Base-by-base conservation (phyloP, 139 green algal genomes). In the Coelastrella sp. region DNA sequence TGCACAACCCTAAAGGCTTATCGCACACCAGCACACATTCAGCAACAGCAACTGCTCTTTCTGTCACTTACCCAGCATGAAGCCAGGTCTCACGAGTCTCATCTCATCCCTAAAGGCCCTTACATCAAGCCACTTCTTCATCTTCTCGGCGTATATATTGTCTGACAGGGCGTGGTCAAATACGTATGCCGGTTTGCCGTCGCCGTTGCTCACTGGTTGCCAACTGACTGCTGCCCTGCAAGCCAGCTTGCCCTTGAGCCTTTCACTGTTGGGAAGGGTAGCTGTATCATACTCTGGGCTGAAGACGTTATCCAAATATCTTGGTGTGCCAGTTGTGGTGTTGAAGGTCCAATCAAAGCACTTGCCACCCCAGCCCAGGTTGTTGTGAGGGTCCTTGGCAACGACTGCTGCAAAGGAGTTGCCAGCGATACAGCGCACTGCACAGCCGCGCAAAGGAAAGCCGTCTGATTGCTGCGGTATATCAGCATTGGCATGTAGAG, bases 31-130 rank as follows among this genome's bases (percentile, higher is more conserved):
- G n/a, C n/a, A n/a, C n/a, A n/a, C n/a, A n/a, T n/a, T n/a, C n/a
- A n/a, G n/a, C n/a, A n/a, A n/a, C n/a, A n/a, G n/a, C n/a, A n/a
- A n/a, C n/a, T n/a, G n/a, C n/a, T n/a, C n/a, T n/a, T n/a, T n/a
- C n/a, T n/a, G n/a, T n/a, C n/a, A 72, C 67, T 53, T 27, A 75
- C 67, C 67, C 17, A 75, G 67, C 67, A 75, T 17, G 67, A 75
- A 75, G 2, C 67, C 67, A 53, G 67, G 67, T n/a, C n/a, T 51
- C 35, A 75, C 67, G 35, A 53, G 25, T 19, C 67, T 75, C 67
- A 75, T 75, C 15, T 75, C 67, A 19, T 75, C 67, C 35, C 41
- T 75, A 37, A 75, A 75, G 37, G 35, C 35, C 3, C 37, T 35
- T 21, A 75, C 37, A 13, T 53, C 41, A 8, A 75, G 35, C 67